Conservation (phyloP, 2,329 filamentous ascomycete species). For the Ambrosiella beaveri region DNA sequence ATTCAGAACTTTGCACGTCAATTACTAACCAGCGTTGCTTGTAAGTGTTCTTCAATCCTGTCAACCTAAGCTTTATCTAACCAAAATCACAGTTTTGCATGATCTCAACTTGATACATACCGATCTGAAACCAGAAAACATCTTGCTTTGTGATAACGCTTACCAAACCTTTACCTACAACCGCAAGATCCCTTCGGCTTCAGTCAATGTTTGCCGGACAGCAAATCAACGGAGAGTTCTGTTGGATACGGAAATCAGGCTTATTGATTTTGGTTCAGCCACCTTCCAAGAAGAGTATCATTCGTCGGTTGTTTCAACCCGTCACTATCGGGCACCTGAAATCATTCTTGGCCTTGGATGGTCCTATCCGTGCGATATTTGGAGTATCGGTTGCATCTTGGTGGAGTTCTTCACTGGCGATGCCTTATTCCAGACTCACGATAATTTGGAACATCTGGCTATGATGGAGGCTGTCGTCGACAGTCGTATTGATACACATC, state of each 20-base stretch:
- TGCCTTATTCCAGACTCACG: slow-evolving; percentile 54
- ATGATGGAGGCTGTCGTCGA: slow-evolving; percentile 59
- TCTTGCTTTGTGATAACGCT: slow-evolving; percentile 44
- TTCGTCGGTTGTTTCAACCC: slow-evolving; percentile 52
- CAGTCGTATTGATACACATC: slow-evolving; percentile 36
- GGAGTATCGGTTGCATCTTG: slow-evolving; percentile 57
- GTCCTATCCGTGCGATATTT: slow-evolving; percentile 57
- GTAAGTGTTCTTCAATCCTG: slow-evolving; percentile 35
- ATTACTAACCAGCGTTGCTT: slow-evolving; percentile 93
- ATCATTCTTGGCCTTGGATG: slow-evolving; percentile 55
- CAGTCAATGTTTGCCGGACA: slow-evolving; percentile 39
- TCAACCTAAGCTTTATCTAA: neutral
- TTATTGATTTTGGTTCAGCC: slow-evolving; percentile 56
- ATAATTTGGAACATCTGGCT: slow-evolving; percentile 55
- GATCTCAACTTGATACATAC: slow-evolving; percentile 96
- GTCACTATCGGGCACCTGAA: slow-evolving; percentile 53
- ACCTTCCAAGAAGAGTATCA: slow-evolving; percentile 60
- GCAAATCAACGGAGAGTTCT: slow-evolving; percentile 47
- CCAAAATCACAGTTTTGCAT: slow-evolving; percentile 54
- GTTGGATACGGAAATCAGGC: slow-evolving; percentile 49
- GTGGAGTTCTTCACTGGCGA: slow-evolving; percentile 58
- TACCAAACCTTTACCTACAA: slow-evolving; percentile 59
- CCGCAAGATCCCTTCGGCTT: slow-evolving; percentile 51
- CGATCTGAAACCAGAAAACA: slow-evolving; percentile 54
- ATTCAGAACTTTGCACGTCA: slow-evolving; percentile 95